Conservation (phyloP, 805 yeast species). For the Hanseniaspora guilliermondii region DNA sequence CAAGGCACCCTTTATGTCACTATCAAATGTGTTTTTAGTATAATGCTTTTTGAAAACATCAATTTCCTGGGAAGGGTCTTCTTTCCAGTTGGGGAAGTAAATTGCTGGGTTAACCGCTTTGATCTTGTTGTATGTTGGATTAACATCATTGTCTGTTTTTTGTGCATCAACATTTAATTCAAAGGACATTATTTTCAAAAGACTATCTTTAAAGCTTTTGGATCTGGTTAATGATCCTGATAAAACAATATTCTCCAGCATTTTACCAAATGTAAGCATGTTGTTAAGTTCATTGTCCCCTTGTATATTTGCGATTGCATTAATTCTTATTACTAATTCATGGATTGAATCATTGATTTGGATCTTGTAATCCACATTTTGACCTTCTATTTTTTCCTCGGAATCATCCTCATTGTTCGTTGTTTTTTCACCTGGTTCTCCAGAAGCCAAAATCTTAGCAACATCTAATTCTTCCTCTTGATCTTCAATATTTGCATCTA, state of each 20-base stretch:
- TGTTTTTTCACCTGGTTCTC: background rate
- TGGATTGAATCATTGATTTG: background rate
- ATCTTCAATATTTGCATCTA: background rate
- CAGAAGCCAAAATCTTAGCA: constrained; percentile 11
- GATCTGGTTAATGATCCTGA: constrained; percentile 5
- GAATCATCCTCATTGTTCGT: background rate
- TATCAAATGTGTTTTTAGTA: constrained; percentile 9
- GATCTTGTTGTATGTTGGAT: background rate
- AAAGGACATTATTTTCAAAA: constrained; percentile 2
- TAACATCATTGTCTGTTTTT: background rate
- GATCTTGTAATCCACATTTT: background rate
- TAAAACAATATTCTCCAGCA: constrained; percentile 7
- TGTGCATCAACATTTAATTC: background rate
- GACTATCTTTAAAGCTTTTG: constrained; percentile 1
- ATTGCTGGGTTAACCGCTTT: constrained; percentile 1
- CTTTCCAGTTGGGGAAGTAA: constrained; percentile 12
- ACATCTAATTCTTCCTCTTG: constrained; percentile 12
- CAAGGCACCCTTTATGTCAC: constrained; percentile 12
- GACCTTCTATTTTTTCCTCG: background rate
- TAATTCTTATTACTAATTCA: background rate
- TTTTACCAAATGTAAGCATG: background rate
- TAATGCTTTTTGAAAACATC: background rate
- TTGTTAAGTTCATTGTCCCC: background rate
- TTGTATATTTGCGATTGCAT: background rate
- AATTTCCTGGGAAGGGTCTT: constrained; percentile 4